These are phyloP conservation scores for Dujonia santamariae DNA, from an alignment of 1,139 yeast species.

Conservation along the genomic window DNA sequence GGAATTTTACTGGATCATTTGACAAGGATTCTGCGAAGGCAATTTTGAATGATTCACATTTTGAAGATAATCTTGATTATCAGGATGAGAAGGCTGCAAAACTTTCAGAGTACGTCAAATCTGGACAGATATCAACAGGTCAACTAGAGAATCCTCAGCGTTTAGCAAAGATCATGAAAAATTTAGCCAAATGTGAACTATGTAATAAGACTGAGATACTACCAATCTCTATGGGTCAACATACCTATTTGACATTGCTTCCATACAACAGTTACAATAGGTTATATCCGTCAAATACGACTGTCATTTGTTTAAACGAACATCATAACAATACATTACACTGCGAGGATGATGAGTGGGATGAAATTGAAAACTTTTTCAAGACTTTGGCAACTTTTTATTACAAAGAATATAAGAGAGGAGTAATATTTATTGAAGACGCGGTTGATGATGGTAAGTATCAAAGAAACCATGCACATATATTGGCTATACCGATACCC, in stretches of 20 bases:
- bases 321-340: constrained; percentile 37
- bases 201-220: constrained; percentile 31
- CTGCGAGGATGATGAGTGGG: constrained; percentile 42
- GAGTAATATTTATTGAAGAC: constrained; percentile 44
- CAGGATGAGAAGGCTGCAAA: constrained; percentile 38
- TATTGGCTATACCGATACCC: constrained; percentile 43
- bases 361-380: constrained; percentile 43
- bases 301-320: constrained; percentile 3
- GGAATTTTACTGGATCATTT: neutral
- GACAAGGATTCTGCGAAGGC: constrained; percentile 3
- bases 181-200: constrained; percentile 32
- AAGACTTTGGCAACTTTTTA: constrained; percentile 36
- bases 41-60: constrained; percentile 33
- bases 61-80: constrained; percentile 33
- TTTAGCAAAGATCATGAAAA: constrained; percentile 19
- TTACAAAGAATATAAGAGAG: constrained; percentile 24
- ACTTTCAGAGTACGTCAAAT: constrained; percentile 23
- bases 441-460: constrained; percentile 19
- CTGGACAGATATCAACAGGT: constrained; percentile 12
- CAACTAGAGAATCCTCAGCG: constrained; percentile 21
- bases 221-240: constrained; percentile 14
- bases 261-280: constrained; percentile 40
- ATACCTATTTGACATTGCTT: constrained; percentile 16
- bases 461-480: constrained; percentile 33
- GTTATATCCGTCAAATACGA: constrained; percentile 8